Percentiles rank a stretch among this genome's conserved stretches.
Evolutionary conservation across 371 early-diverging fungal genomes (phyloP).

Genomic region (Mortierella sp.): DNA sequence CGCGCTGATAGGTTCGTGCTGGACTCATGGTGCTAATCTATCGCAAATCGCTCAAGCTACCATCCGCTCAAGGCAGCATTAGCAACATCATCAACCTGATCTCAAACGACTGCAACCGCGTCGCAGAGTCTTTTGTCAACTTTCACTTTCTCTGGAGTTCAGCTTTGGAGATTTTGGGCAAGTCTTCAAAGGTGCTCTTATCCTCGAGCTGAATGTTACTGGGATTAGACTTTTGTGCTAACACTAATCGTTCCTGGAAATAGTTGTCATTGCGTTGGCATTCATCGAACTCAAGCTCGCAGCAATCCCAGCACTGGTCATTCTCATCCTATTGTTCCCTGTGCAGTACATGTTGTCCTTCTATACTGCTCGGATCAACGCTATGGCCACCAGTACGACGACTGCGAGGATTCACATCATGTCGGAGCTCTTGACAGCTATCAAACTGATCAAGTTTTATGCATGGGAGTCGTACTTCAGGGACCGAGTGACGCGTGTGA

Average conservation of each 20-base stretch:
- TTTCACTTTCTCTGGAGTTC: constrained; percentile 81
- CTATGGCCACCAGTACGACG: constrained; percentile 60
- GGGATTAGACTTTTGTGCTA: no score
- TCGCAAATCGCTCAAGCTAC: constrained; percentile 70
- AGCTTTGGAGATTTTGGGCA: constrained; percentile 65
- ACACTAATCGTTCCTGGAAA: not conserved
- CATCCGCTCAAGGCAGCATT: constrained; percentile 69
- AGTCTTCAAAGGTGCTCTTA: not conserved
- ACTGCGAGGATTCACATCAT: constrained; percentile 75
- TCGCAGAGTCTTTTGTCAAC: constrained; percentile 73
- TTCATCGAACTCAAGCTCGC: constrained; percentile 61
- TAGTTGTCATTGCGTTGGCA: constrained; percentile 59
- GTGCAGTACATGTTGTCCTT: constrained; percentile 64
- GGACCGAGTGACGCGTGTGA: constrained; percentile 55
- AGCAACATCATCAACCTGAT: constrained; percentile 67
- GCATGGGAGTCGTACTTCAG: constrained; percentile 72
- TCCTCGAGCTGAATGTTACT: not conserved
- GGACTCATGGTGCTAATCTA: constrained; percentile 76
- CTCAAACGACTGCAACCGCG: constrained; percentile 68
- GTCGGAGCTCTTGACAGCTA: constrained; percentile 76
- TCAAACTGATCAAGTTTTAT: constrained; percentile 82
- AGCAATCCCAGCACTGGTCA: constrained; percentile 64
- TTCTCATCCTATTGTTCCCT: constrained; percentile 70
- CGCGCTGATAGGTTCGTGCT: constrained; percentile 69
- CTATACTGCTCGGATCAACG: constrained; percentile 50